Evolutionary conservation across 2,329 filamentous ascomycete species (phyloP).

Genomic region (Cordyceps farinosa): DNA sequence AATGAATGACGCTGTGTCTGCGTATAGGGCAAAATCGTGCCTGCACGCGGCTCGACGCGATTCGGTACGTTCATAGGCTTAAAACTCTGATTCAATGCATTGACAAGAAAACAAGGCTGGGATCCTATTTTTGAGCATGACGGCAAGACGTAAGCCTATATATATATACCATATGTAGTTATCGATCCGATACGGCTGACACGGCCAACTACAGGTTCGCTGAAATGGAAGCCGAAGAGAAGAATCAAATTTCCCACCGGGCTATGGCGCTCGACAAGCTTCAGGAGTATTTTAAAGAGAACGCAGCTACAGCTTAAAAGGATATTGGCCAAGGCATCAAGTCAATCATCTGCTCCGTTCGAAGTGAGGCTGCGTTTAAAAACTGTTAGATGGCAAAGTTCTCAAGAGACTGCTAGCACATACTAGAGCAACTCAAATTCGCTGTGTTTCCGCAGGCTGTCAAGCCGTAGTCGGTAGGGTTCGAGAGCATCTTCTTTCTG

Average conservation of each 20-base stretch:
- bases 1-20: background rate
- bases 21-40: constrained; percentile 70
- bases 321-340: background rate
- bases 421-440: constrained; percentile 79
- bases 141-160: constrained; percentile 64
- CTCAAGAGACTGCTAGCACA: constrained; percentile 26
- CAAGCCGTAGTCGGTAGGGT: constrained; percentile 67
- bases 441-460: constrained; percentile 65
- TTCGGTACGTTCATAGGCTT: constrained; percentile 64
- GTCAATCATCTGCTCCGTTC: background rate
- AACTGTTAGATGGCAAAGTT: background rate
- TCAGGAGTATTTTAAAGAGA: constrained; percentile 68
- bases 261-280: constrained; percentile 83
- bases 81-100: background rate
- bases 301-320: constrained; percentile 17
- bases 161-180: background rate
- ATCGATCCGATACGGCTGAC: background rate
- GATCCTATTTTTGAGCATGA: constrained; percentile 94
- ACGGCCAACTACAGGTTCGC: constrained; percentile 59
- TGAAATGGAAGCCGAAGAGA: constrained; percentile 84
- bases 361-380: background rate
- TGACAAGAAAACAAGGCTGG: constrained; percentile 62
- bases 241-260: constrained; percentile 93
- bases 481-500: constrained; percentile 48
- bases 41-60: constrained; percentile 69